These are phyloP conservation scores for Ganoderma sp. DNA, from an alignment of 1,284 basidiomycete species.

Conservation along the genomic window DNA sequence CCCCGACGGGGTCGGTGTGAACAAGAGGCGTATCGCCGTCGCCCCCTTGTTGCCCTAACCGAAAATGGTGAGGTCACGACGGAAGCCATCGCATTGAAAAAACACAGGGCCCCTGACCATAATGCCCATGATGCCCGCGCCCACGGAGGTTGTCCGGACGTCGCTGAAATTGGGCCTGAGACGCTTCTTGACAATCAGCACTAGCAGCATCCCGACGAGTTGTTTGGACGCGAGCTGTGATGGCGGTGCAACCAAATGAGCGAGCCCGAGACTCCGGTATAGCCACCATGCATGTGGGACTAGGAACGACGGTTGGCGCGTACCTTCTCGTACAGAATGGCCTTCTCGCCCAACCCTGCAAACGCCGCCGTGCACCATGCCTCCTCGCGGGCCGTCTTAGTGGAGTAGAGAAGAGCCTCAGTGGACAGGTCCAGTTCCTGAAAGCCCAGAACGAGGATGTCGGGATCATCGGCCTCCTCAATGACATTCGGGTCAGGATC, in stretches of 20 bases:
- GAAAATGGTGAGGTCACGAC: not conserved
- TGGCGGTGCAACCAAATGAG: constrained; percentile 16
- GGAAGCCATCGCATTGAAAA: not conserved
- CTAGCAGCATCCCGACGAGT: constrained; percentile 77
- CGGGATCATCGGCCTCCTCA: constrained; percentile 53
- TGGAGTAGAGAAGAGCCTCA: constrained; percentile 72
- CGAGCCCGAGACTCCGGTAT: constrained; percentile 15
- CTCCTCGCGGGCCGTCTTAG: constrained; percentile 65
- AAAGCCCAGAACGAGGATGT: constrained; percentile 73
- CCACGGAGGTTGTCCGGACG: constrained; percentile 56
- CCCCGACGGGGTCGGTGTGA: constrained; percentile 48
- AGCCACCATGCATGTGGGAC: constrained; percentile 10
- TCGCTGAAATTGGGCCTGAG: constrained; percentile 57
- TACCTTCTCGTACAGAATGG: constrained; percentile 69
- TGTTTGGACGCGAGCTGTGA: constrained; percentile 71
- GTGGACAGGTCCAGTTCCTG: constrained; percentile 80
- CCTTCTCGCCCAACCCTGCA: constrained; percentile 72
- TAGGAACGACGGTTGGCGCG: constrained; percentile 12
- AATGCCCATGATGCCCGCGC: constrained; percentile 74
- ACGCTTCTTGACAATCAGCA: constrained; percentile 65
- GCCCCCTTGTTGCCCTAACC: constrained; percentile 78
- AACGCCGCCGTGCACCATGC: constrained; percentile 69
- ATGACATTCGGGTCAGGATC: constrained; percentile 17
- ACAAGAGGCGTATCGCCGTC: constrained; percentile 63
- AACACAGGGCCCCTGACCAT: constrained; percentile 54